Percentiles rank a stretch among this genome's conserved stretches.
These are phyloP conservation scores for Potentilla sterilis DNA, from an alignment of 306 rosid species.

Conservation along the genomic window DNA sequence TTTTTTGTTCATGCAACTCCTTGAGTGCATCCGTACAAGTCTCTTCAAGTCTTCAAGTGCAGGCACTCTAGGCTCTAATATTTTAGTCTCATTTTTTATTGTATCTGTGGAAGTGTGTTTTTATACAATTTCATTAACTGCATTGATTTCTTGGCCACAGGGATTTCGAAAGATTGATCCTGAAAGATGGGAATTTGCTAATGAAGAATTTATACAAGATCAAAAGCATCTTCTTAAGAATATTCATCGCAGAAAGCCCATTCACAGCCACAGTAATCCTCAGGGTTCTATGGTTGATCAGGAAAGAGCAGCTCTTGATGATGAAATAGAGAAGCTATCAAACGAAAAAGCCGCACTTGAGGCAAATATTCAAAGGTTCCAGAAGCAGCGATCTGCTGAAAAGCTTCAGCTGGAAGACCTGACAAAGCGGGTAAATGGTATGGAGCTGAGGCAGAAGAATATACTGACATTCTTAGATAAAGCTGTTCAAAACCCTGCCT, in stretches of 20 bases:
- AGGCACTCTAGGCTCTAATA: not conserved
- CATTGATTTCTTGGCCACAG: slow-evolving; percentile 40
- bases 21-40: not conserved
- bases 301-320: slow-evolving; percentile 84
- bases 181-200: slow-evolving; percentile 94
- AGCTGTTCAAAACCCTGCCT: slow-evolving; percentile 67
- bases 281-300: slow-evolving; percentile 73
- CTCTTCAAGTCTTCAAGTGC: not conserved
- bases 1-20: not conserved
- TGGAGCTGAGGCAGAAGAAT: slow-evolving; percentile 68
- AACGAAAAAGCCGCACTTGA: slow-evolving; percentile 67
- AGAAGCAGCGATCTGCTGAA: slow-evolving; percentile 52
- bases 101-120: not conserved
- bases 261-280: slow-evolving; percentile 96
- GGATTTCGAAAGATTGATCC: slow-evolving; percentile 92
- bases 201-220: slow-evolving; percentile 86
- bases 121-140: not conserved
- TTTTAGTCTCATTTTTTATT: not conserved
- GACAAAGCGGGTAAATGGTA: slow-evolving; percentile 46
- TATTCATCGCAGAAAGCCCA: slow-evolving; percentile 95
- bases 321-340: slow-evolving; percentile 75
- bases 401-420: slow-evolving; percentile 64
- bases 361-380: slow-evolving; percentile 50
- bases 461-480: slow-evolving; percentile 54
- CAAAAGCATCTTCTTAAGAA: slow-evolving; percentile 90